These are phyloP conservation scores for Symmetrospora coprosmae DNA, from an alignment of 768 basidiomycete species.

Conservation along the genomic window DNA sequence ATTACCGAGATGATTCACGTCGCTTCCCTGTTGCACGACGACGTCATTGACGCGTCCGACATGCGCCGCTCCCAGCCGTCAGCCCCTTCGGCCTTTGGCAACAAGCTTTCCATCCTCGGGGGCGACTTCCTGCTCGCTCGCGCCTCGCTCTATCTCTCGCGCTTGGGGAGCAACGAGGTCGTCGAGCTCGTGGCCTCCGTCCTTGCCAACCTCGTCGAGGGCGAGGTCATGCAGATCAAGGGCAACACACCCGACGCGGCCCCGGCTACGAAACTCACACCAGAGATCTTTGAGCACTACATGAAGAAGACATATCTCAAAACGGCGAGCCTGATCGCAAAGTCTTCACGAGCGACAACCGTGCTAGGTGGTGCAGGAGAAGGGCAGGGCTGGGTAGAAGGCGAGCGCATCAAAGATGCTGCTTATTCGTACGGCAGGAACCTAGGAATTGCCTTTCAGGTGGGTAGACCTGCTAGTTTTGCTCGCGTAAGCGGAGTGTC, in stretches of 20 bases:
- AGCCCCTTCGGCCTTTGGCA: conserved; percentile 66
- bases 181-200: conserved; percentile 85
- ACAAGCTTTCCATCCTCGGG: conserved; percentile 83
- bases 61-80: conserved; percentile 56
- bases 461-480: conserved; percentile 39
- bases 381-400: conserved; percentile 41
- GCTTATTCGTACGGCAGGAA: conserved; percentile 85
- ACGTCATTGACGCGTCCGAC: conserved; percentile 61
- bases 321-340: conserved; percentile 80
- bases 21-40: conserved; percentile 82
- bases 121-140: conserved; percentile 93
- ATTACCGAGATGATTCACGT: conserved; percentile 98
- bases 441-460: conserved; percentile 90
- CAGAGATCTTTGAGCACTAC: conserved; percentile 47
- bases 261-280: conserved; percentile 29
- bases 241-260: conserved; percentile 35
- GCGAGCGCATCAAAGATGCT: conserved; percentile 71
- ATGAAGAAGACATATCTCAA: conserved; percentile 86
- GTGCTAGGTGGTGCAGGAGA: conserved; percentile 62
- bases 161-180: conserved; percentile 73
- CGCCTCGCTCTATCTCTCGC: conserved; percentile 68
- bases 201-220: conserved; percentile 90
- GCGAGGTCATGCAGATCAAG: conserved; percentile 68
- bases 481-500: no score
- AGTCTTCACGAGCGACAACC: conserved; percentile 66